Percentiles rank a stretch among this genome's conserved stretches.
Conservation (phyloP, 192 early-diverging fungal species). For the Globomyces pollinis-pini region DNA sequence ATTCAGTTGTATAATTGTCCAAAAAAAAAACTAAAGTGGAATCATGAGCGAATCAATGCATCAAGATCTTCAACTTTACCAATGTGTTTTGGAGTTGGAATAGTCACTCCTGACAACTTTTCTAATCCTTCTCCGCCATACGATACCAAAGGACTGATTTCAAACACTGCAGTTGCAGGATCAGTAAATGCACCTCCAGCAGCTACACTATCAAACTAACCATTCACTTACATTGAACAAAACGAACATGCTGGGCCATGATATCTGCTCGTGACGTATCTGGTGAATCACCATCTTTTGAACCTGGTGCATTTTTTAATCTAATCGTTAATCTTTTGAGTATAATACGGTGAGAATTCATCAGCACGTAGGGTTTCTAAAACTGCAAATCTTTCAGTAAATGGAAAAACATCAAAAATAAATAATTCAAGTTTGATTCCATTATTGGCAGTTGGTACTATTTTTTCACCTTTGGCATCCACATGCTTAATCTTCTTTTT, state of each 20-base stretch:
- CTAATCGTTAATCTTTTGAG: too few relatives aligned
- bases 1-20: not conserved
- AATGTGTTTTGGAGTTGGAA: slow-evolving; percentile 47
- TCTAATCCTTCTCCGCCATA: slow-evolving; percentile 94
- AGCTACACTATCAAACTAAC: too few relatives aligned
- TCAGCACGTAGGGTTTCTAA: slow-evolving; percentile 87
- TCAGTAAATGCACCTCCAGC: slow-evolving; percentile 70
- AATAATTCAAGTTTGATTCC: slow-evolving; percentile 99
- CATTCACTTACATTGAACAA: too few relatives aligned
- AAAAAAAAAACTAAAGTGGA: not conserved
- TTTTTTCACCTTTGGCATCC: slow-evolving; percentile 63
- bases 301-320: slow-evolving; percentile 92
- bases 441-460: slow-evolving; percentile 72
- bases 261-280: slow-evolving; percentile 90
- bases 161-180: slow-evolving; percentile 50
- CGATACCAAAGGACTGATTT: slow-evolving; percentile 82
- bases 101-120: slow-evolving; percentile 58
- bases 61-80: slow-evolving; percentile 2
- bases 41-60: not conserved
- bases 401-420: slow-evolving; percentile 99
- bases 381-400: slow-evolving; percentile 78
- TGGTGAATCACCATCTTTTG: slow-evolving; percentile 73
- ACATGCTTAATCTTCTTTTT: slow-evolving; percentile 96
- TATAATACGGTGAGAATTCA: slow-evolving; percentile 98
- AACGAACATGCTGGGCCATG: slow-evolving; percentile 77